Evolutionary conservation across 495 filamentous ascomycete genomes (phyloP).

Genomic region (Rhizodiscina lignyota): DNA sequence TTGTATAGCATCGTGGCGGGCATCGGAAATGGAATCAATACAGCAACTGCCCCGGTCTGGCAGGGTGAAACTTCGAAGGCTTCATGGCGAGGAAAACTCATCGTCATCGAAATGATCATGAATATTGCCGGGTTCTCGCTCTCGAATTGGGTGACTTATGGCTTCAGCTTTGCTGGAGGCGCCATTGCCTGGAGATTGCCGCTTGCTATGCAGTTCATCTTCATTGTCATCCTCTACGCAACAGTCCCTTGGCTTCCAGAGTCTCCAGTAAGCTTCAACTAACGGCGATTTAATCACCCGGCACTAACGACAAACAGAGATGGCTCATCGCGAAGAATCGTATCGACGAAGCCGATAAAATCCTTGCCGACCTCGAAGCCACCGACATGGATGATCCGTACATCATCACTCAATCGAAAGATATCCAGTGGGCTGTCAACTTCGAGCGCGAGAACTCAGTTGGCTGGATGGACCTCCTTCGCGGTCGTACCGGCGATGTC

Average conservation of each 20-base stretch:
- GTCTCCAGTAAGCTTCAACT: slow-evolving; percentile 20
- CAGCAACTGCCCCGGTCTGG: slow-evolving; percentile 46
- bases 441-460: slow-evolving; percentile 33
- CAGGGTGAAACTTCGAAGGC: slow-evolving; percentile 45
- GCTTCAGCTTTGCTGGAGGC: slow-evolving; percentile 30
- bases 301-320: too few species aligned
- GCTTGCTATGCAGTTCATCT: slow-evolving; percentile 40
- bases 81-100: slow-evolving; percentile 40
- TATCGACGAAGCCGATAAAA: slow-evolving; percentile 28
- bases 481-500: slow-evolving; percentile 19
- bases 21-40: slow-evolving; percentile 52
- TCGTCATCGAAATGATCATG: slow-evolving; percentile 43
- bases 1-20: slow-evolving; percentile 15
- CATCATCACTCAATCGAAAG: slow-evolving; percentile 15
- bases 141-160: slow-evolving; percentile 42
- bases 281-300: slow-evolving; percentile 23
- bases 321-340: slow-evolving; percentile 31
- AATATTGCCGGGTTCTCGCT: slow-evolving; percentile 42
- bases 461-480: slow-evolving; percentile 29
- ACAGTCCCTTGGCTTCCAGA: slow-evolving; percentile 39
- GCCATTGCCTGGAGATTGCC: slow-evolving; percentile 37
- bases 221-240: slow-evolving; percentile 32
- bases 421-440: slow-evolving; percentile 18
- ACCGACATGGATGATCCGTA: slow-evolving; percentile 29
- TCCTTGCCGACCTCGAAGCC: slow-evolving; percentile 31